These are phyloP conservation scores for Coemansia sp. DNA, from an alignment of 192 early-diverging fungal genomes.

Conservation along the genomic window DNA sequence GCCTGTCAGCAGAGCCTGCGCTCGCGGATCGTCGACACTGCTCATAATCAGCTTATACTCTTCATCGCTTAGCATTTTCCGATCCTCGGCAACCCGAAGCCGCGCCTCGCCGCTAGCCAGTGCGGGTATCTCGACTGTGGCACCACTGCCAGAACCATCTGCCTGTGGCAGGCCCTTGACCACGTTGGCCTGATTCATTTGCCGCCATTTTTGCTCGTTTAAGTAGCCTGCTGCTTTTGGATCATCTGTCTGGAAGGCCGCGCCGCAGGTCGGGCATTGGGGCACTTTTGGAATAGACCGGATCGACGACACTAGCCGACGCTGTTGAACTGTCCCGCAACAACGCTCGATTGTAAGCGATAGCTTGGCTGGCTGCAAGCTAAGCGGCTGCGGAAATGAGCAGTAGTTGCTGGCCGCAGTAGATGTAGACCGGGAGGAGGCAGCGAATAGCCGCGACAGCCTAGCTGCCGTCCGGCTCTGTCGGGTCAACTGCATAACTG, in stretches of 20 bases:
- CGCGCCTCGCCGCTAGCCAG: not conserved
- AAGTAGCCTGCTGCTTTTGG: conserved; percentile 55
- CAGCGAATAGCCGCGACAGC: too few relatives aligned
- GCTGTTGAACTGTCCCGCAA: not conserved
- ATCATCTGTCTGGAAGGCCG: conserved; percentile 58
- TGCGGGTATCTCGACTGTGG: conserved; percentile 5
- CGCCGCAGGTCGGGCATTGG: conserved; percentile 67
- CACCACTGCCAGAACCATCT: not conserved
- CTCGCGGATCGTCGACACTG: conserved; percentile 44
- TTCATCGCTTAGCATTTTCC: conserved; percentile 41
- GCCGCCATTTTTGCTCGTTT: conserved; percentile 35
- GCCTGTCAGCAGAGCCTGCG: conserved; percentile 33
- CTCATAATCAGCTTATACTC: conserved; percentile 37
- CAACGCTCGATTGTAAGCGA: too few relatives aligned
- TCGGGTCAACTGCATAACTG: too few relatives aligned
- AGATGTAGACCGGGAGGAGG: too few relatives aligned
- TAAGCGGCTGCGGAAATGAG: too few relatives aligned
- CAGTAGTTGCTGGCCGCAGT: too few relatives aligned
- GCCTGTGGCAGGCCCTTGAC: conserved; percentile 18
- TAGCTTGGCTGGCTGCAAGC: too few relatives aligned
- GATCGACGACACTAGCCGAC: not conserved
- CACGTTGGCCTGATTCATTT: conserved; percentile 50
- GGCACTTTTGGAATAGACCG: conserved; percentile 17
- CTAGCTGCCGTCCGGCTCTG: too few relatives aligned
- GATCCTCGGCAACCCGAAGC: not conserved